Evolutionary conservation across 1,284 basidiomycete species (phyloP).

Genomic region (Bondarzewia mesenterica): DNA sequence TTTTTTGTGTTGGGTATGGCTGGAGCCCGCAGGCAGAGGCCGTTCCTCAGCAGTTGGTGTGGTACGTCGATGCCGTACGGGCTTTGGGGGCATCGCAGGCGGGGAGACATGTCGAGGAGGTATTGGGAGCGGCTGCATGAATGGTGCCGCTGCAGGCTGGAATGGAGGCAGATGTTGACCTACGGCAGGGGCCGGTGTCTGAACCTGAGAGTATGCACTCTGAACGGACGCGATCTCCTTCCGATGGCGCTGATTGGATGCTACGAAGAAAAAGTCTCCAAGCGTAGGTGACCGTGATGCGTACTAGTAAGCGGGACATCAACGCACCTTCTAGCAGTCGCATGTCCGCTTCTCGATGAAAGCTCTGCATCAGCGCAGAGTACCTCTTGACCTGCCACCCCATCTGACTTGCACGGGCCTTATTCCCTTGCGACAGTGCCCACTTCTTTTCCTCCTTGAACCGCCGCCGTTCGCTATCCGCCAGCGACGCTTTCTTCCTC

Average conservation of each 20-base stretch:
- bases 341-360: slow-evolving; percentile 68
- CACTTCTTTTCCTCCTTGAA: slow-evolving; percentile 80
- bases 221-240: slow-evolving; percentile 11
- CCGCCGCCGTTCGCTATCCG: slow-evolving; percentile 71
- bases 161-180: background rate
- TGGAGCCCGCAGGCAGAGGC: slow-evolving; percentile 7
- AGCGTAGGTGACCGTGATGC: background rate
- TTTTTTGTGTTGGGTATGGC: slow-evolving; percentile 13
- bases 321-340: slow-evolving; percentile 58
- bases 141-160: slow-evolving; percentile 1
- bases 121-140: background rate
- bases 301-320: background rate
- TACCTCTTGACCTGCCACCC: slow-evolving; percentile 76
- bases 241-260: slow-evolving; percentile 12
- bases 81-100: slow-evolving; percentile 6
- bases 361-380: slow-evolving; percentile 70
- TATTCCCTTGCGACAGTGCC: slow-evolving; percentile 70
- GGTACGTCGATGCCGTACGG: background rate
- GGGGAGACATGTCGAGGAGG: background rate
- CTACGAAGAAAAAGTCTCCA: slow-evolving; percentile 1
- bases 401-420: slow-evolving; percentile 64
- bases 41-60: background rate
- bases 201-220: slow-evolving; percentile 10
- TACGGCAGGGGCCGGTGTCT: slow-evolving; percentile 4
- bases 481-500: slow-evolving; percentile 65